Evolutionary conservation across 2,329 filamentous ascomycete species (phyloP).

Genomic region (Penicillium nordicum): DNA sequence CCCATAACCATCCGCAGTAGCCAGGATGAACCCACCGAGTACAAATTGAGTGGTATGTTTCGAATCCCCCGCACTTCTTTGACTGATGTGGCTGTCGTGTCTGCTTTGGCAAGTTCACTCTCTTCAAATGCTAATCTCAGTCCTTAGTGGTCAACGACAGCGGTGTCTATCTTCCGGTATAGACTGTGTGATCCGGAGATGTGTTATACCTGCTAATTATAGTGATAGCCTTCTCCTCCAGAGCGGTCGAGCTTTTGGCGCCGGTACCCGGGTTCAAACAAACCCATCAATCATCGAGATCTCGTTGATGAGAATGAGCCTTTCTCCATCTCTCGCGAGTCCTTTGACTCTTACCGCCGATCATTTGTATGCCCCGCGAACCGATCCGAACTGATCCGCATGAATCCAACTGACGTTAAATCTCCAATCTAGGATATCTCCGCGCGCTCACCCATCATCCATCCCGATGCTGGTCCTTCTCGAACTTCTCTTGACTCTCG

Average conservation of each 20-base stretch:
- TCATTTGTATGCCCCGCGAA: conserved; percentile 69
- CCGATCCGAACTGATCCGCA: neutral
- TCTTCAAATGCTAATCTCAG: conserved; percentile 25
- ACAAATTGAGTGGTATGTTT: conserved; percentile 74
- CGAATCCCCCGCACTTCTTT: neutral
- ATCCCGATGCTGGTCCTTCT: conserved; percentile 56
- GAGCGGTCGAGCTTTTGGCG: conserved; percentile 81
- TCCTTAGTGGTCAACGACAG: conserved; percentile 85
- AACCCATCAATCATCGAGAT: conserved; percentile 57
- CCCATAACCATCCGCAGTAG: conserved; percentile 59
- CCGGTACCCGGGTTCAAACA: conserved; percentile 47
- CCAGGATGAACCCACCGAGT: conserved; percentile 66
- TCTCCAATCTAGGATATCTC: conserved; percentile 71
- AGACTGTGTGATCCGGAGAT: conserved; percentile 23
- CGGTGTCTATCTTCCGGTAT: conserved; percentile 88
- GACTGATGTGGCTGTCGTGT: neutral
- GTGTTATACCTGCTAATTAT: neutral
- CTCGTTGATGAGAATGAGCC: conserved; percentile 80
- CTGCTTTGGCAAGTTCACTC: neutral
- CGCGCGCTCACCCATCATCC: conserved; percentile 72
- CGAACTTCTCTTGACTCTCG: conserved; percentile 80
- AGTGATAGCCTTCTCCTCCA: conserved; percentile 71
- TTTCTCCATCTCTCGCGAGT: conserved; percentile 93
- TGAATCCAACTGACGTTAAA: conserved; percentile 8
- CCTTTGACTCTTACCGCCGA: conserved; percentile 92